Conservation (phyloP, 768 basidiomycete genomes). For the Chalciporus chontae region DNA sequence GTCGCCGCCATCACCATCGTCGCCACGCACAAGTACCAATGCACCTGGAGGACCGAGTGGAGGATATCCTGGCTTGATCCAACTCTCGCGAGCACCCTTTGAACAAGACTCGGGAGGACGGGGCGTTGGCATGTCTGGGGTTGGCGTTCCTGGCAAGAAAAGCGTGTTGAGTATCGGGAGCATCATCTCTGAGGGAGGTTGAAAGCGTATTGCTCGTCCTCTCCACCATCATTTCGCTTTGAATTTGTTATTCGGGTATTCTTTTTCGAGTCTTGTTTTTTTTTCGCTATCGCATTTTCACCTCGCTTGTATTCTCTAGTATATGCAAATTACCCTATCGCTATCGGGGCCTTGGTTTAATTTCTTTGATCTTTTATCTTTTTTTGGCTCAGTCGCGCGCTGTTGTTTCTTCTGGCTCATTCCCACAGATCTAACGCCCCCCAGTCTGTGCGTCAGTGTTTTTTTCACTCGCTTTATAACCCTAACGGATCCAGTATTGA, state of each 20-base stretch:
- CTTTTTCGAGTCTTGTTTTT: not conserved
- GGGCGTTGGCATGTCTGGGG: conserved; percentile 1
- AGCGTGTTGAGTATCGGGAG: conserved; percentile 68
- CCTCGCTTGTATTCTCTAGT: not conserved
- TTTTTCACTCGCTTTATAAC: not conserved
- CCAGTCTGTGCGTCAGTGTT: not conserved
- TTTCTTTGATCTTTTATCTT: not conserved
- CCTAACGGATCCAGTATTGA: too few species aligned
- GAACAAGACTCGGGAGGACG: conserved; percentile 28
- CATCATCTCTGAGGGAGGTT: conserved; percentile 54
- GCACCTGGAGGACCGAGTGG: conserved; percentile 13
- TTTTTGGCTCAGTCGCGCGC: not conserved
- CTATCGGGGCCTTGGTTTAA: not conserved
- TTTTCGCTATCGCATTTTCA: not conserved
- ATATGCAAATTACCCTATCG: not conserved
- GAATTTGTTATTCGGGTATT: not conserved
- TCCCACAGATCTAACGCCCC: too few species aligned
- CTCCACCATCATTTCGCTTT: not conserved
- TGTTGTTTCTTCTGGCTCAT: not conserved
- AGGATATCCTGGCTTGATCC: conserved; percentile 26
- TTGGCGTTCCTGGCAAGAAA: conserved; percentile 44
- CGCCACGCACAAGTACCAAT: conserved; percentile 12
- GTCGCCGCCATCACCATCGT: conserved; percentile 27
- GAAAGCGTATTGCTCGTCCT: not conserved
- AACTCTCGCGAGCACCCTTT: conserved; percentile 31